Conservation (phyloP, 306 rosid species). For the Rubus idaeus region DNA sequence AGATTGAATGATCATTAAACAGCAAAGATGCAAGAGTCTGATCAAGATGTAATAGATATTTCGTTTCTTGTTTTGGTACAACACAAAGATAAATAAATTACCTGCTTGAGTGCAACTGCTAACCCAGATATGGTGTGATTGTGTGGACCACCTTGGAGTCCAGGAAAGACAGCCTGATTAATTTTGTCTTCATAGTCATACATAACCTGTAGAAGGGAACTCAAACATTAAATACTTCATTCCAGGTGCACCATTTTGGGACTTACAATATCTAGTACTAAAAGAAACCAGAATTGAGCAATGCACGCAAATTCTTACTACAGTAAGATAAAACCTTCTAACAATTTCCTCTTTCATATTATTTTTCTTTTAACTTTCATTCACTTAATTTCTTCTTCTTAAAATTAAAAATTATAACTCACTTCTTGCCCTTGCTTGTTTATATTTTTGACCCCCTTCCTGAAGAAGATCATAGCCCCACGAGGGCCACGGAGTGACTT, state of each 20-base stretch:
- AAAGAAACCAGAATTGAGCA: slow-evolving; percentile 6
- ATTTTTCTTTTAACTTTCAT: not conserved
- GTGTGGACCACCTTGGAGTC: slow-evolving; percentile 98
- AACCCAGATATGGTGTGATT: slow-evolving; percentile 85
- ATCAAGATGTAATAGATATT: slow-evolving; percentile 6
- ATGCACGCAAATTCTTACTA: too few species aligned
- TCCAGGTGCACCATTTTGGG: slow-evolving; percentile 25
- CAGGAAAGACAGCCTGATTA: slow-evolving; percentile 93
- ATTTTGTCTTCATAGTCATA: slow-evolving; percentile 82
- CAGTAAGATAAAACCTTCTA: not conserved
- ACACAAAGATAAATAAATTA: slow-evolving; percentile 21
- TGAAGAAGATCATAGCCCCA: slow-evolving; percentile 94
- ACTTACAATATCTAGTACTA: slow-evolving; percentile 12
- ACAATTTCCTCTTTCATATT: slow-evolving; percentile 4
- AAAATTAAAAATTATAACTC: slow-evolving; percentile 34
- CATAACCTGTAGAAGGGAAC: slow-evolving; percentile 49
- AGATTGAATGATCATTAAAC: not conserved
- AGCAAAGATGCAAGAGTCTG: not conserved
- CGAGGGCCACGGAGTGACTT: slow-evolving; percentile 98
- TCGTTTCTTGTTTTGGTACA: slow-evolving; percentile 12
- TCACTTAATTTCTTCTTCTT: not conserved
- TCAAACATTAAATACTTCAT: slow-evolving; percentile 21
- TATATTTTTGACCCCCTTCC: slow-evolving; percentile 83
- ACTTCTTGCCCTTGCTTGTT: slow-evolving; percentile 95
- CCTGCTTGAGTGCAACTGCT: slow-evolving; percentile 95